These are phyloP conservation scores for Sicyos baderoa DNA, from an alignment of 306 rosid species.

Conservation along the genomic window DNA sequence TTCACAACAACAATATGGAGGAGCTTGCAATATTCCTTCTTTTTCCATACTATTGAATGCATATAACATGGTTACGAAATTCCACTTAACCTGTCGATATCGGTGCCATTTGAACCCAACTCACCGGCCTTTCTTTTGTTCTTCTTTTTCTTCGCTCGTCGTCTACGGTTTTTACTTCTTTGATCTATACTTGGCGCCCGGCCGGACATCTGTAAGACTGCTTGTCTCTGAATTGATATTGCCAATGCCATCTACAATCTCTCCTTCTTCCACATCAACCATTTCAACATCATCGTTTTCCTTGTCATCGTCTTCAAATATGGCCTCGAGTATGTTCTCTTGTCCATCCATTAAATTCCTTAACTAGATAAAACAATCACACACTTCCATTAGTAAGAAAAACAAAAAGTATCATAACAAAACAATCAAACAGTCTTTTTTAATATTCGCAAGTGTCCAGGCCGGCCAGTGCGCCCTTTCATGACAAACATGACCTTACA, in stretches of 20 bases:
- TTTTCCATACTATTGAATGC: not conserved
- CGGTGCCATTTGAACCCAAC: slow-evolving; percentile 26
- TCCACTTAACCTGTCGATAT: slow-evolving; percentile 49
- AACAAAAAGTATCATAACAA: not conserved
- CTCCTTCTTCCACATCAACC: slow-evolving; percentile 85
- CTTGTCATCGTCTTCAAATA: slow-evolving; percentile 40
- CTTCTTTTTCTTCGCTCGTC: slow-evolving; percentile 51
- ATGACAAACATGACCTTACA: too few species aligned
- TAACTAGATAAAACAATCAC: not conserved
- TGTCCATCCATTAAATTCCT: slow-evolving; percentile 46
- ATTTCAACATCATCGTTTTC: slow-evolving; percentile 63
- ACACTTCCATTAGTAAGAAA: not conserved
- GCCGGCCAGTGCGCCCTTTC: too few species aligned
- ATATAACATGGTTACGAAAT: not conserved
- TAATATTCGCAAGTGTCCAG: too few species aligned
- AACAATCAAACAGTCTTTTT: not conserved
- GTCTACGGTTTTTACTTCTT: slow-evolving; percentile 31
- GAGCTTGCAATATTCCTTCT: not conserved
- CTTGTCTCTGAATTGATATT: slow-evolving; percentile 23
- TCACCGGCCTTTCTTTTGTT: slow-evolving; percentile 42
- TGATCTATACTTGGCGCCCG: slow-evolving; percentile 26
- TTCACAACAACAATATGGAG: not conserved
- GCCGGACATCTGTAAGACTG: slow-evolving; percentile 23
- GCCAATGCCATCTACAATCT: slow-evolving; percentile 41
- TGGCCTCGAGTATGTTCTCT: slow-evolving; percentile 54